phyloP scores from a whole-genome alignment of 805 yeast species.

The Debaryomyces hansenii region DNA sequence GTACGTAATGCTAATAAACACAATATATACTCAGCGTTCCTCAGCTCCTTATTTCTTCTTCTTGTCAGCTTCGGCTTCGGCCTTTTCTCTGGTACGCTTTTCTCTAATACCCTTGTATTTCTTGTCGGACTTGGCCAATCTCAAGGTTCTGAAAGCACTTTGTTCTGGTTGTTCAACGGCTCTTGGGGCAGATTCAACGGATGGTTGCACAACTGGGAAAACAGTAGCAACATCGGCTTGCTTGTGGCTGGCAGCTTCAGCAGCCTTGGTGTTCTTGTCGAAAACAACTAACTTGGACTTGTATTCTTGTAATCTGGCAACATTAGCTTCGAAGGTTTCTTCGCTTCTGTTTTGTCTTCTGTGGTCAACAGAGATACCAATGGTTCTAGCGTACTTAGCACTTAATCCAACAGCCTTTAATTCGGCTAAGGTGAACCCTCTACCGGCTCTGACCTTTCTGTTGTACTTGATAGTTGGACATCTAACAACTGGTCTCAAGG shows the following conservation, averaged over 20 bases:
- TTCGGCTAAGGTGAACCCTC: conserved; percentile 98
- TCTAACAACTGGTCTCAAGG: conserved; percentile 96
- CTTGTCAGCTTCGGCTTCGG: conserved; percentile 99
- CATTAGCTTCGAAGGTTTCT: conserved; percentile 93
- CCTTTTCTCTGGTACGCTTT: conserved; percentile 95
- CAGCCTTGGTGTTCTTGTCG: conserved; percentile 81
- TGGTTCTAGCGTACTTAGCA: conserved; percentile 91
- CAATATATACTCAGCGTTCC: neutral
- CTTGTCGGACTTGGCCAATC: conserved; percentile 93
- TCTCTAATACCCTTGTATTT: conserved; percentile 94
- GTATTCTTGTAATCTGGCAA: conserved; percentile 95
- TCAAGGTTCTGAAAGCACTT: conserved; percentile 89
- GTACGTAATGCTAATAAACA: neutral
- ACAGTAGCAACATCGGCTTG: conserved; percentile 77
- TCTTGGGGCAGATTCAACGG: conserved; percentile 75
- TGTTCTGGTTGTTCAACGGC: conserved; percentile 76
- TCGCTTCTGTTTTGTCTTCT: conserved; percentile 98
- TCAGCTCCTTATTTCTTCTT: conserved; percentile 68
- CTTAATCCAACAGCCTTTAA: conserved; percentile 95
- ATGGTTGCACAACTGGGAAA: conserved; percentile 89
- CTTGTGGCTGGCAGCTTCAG: conserved; percentile 61
- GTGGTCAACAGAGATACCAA: conserved; percentile 99
- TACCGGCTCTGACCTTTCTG: conserved; percentile 99
- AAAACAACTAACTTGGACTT: conserved; percentile 92
- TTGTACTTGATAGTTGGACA: conserved; percentile 98